Conservation (phyloP, 306 rosid genomes). For the Lithocarpus polystachyus region DNA sequence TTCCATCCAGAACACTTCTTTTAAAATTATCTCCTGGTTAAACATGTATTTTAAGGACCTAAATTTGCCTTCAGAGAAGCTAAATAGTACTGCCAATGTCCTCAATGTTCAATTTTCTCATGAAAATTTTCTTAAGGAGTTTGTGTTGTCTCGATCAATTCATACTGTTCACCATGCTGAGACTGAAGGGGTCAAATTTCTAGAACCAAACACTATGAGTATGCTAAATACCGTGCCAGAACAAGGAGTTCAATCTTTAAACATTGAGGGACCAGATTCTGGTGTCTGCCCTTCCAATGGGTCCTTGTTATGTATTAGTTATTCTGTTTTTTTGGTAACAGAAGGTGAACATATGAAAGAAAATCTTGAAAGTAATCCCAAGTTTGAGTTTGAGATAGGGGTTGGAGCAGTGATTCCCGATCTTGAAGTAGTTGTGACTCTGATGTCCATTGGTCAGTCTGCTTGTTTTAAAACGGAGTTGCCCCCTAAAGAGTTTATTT, state of each 20-base stretch:
- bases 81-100: constrained; percentile 40
- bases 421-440: constrained; percentile 67
- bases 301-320: constrained; percentile 58
- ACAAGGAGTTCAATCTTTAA: constrained; percentile 28
- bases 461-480: constrained; percentile 51
- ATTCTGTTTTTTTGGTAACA: constrained; percentile 55
- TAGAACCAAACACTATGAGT: constrained; percentile 26
- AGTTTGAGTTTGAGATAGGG: constrained; percentile 91
- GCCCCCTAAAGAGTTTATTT: constrained; percentile 57
- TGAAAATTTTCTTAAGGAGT: constrained; percentile 34
- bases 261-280: constrained; percentile 71
- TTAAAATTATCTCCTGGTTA: constrained; percentile 74
- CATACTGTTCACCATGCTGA: constrained; percentile 33
- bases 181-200: constrained; percentile 29
- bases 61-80: constrained; percentile 38
- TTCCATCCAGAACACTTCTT: constrained; percentile 73
- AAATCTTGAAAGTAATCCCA: constrained; percentile 65
- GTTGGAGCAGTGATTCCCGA: constrained; percentile 55
- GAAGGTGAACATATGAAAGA: constrained; percentile 42
- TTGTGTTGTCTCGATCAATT: constrained; percentile 40
- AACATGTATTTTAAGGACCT: constrained; percentile 54
- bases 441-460: constrained; percentile 78
- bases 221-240: constrained; percentile 20
- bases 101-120: constrained; percentile 46
- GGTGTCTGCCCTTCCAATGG: constrained; percentile 77